These are phyloP conservation scores for Kodamaea anthophila DNA, from an alignment of 1,139 yeast genomes.

Conservation along the genomic window DNA sequence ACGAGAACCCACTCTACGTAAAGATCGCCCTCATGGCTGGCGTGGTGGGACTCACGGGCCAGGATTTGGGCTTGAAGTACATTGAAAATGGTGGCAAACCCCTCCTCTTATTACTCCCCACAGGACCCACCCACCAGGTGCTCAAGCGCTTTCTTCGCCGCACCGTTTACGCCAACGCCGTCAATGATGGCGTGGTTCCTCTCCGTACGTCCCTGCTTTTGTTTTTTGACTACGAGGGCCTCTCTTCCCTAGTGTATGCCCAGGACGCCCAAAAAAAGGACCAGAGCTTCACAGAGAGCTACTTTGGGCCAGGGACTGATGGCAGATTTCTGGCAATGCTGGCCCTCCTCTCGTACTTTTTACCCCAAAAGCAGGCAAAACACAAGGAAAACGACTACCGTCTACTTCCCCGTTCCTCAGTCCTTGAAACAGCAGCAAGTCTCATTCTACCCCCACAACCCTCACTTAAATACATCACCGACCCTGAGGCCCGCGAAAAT, in stretches of 20 bases:
- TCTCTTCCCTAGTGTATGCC: conserved; percentile 15
- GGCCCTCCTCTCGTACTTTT: conserved; percentile 38
- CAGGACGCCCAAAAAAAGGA: conserved; percentile 6
- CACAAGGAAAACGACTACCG: conserved; percentile 13
- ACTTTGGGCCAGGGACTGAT: conserved; percentile 7
- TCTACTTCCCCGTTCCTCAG: conserved; percentile 61
- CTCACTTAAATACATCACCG: conserved; percentile 57
- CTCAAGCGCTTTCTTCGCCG: conserved; percentile 60
- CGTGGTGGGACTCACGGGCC: conserved; percentile 88
- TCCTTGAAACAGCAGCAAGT: conserved; percentile 77
- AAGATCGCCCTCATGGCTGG: conserved; percentile 84
- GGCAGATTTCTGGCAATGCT: conserved; percentile 33
- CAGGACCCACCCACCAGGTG: conserved; percentile 71
- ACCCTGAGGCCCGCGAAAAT: conserved; percentile 41
- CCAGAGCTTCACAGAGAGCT: conserved; percentile 1
- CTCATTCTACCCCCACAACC: conserved; percentile 87
- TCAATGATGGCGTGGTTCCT: conserved; percentile 94
- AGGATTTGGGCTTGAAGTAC: conserved; percentile 66
- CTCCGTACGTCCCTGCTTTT: conserved; percentile 74
- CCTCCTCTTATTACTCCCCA: conserved; percentile 63
- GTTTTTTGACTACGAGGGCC: conserved; percentile 53
- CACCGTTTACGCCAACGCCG: conserved; percentile 70
- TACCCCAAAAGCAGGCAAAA: conserved; percentile 38
- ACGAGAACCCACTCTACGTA: conserved; percentile 85
- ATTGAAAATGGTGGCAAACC: conserved; percentile 47